Base-by-base conservation (phyloP, 225 moss, liverwort and hornwort genomes). In the Polytrichum formosum region DNA sequence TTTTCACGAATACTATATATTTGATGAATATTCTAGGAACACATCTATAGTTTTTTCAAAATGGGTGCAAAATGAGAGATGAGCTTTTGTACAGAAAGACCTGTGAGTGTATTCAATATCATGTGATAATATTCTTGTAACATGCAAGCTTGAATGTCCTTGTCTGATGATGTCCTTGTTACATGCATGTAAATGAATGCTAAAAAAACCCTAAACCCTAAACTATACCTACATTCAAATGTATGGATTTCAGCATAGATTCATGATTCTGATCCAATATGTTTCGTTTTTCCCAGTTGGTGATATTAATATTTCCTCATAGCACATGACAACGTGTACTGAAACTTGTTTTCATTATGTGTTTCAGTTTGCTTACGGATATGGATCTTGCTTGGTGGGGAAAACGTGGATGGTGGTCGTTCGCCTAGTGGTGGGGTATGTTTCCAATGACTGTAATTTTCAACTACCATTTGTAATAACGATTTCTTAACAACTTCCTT, bases 341-440 rank as follows among this genome's bases (percentile, higher is more conserved):
- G 13, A 46, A 35, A 46, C 3, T 3, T 46, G 46, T 66, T 61
- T 54, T 5, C 28, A 22, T 2, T 30, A 1, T 55, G 20, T 64
- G 18, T 28, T 79, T 79, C 90, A 96, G 96, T 76, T 84, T 70
- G 81, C 91, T 6, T 96, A 86, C 22, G 91, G 91, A 2, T 80
- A 88, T 27, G 26, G 70, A 9, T 93, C 93, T 0, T 96, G 96
- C 77, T 80, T 93, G 68, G 84, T 96, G 69, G 91, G 88, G 9
- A 73, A 69, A 18, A 73, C 85, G 0, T 83, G 84, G 79, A 88
- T 90, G 73, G 90, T 96, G 1, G 76, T 84, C 18, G 80, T 83
- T 58, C 93, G 93, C 67, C 86, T 96, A 31, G n/a, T 81, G 5
- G 63, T 86, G 22, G 96, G 96, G 96, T 96, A 80, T 26, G 74